These are phyloP conservation scores for Ophiocordyceps camponoti-saundersi DNA, from an alignment of 2,329 filamentous ascomycete genomes.

Conservation along the genomic window DNA sequence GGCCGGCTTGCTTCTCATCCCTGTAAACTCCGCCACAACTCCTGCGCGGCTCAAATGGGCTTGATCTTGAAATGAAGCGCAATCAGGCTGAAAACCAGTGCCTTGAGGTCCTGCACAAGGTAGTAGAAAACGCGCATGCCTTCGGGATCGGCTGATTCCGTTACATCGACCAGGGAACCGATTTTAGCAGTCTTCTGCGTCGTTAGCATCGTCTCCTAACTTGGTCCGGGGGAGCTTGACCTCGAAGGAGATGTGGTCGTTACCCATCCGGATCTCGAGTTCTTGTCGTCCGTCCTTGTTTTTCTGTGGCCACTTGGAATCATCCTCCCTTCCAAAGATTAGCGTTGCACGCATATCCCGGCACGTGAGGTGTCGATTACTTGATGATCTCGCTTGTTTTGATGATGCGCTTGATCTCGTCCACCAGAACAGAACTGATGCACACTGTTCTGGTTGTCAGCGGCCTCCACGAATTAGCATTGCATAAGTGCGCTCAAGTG, in stretches of 20 bases:
- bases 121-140: conserved; percentile 97
- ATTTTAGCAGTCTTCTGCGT: conserved; percentile 77
- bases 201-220: not conserved
- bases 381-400: conserved; percentile 96
- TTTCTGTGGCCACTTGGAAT: conserved; percentile 96
- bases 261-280: conserved; percentile 82
- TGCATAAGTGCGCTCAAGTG: not conserved
- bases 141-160: conserved; percentile 89
- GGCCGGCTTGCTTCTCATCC: not conserved
- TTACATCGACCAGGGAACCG: conserved; percentile 89
- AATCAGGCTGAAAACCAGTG: conserved; percentile 89
- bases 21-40: not conserved
- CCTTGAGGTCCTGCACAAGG: conserved; percentile 91
- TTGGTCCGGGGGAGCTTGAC: conserved; percentile 27
- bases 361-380: conserved; percentile 28
- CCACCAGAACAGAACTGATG: conserved; percentile 75
- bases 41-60: conserved; percentile 38
- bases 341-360: not conserved
- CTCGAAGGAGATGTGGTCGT: conserved; percentile 96
- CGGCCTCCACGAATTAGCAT: not conserved
- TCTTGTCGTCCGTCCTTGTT: conserved; percentile 98
- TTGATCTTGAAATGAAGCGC: conserved; percentile 95
- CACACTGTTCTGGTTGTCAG: conserved; percentile 52
- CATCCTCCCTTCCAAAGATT: conserved; percentile 58
- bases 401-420: conserved; percentile 94